Conservation (phyloP, 352 stramenopile species). For the Phytophthora uliginosa region DNA sequence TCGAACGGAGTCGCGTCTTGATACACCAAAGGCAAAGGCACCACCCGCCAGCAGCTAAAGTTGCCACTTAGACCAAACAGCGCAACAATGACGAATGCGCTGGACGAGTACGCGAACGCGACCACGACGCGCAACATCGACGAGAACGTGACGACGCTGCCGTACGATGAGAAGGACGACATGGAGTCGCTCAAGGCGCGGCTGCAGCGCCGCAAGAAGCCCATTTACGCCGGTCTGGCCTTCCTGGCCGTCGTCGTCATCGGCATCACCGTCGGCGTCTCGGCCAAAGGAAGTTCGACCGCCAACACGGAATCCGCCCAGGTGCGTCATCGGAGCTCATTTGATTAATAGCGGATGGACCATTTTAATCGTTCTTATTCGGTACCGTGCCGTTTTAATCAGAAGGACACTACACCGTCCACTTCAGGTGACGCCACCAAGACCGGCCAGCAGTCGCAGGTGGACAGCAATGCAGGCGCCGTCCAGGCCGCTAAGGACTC, state of each 20-base stretch:
- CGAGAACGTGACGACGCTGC: conserved; percentile 28
- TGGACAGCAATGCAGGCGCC: conserved; percentile 22
- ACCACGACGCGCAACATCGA: conserved; percentile 54
- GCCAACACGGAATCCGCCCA: conserved; percentile 52
- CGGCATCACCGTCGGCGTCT: conserved; percentile 48
- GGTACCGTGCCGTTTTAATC: not conserved
- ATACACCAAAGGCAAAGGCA: conserved; percentile 18
- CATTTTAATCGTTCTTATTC: conserved; percentile 2
- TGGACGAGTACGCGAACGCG: conserved; percentile 49
- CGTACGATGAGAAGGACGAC: conserved; percentile 71
- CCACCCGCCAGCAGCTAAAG: not conserved
- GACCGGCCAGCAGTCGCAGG: conserved; percentile 12
- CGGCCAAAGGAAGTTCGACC: conserved; percentile 6
- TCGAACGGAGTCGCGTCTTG: conserved; percentile 21
- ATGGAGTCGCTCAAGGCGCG: conserved; percentile 50
- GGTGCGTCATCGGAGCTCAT: conserved; percentile 23
- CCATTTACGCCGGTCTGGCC: conserved; percentile 69
- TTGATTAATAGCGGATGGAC: not conserved
- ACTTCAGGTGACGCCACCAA: conserved; percentile 25
- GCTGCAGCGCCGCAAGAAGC: conserved; percentile 65
- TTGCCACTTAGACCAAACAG: conserved; percentile 8
- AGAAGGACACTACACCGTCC: conserved; percentile 18
- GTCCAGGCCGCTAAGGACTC: conserved; percentile 39
- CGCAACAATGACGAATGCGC: conserved; percentile 26
- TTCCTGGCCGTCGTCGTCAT: conserved; percentile 67